Percentiles rank a stretch among this genome's conserved stretches.
Evolutionary conservation across 1,284 basidiomycete species (phyloP).

Genomic region (Ustilago curta): DNA sequence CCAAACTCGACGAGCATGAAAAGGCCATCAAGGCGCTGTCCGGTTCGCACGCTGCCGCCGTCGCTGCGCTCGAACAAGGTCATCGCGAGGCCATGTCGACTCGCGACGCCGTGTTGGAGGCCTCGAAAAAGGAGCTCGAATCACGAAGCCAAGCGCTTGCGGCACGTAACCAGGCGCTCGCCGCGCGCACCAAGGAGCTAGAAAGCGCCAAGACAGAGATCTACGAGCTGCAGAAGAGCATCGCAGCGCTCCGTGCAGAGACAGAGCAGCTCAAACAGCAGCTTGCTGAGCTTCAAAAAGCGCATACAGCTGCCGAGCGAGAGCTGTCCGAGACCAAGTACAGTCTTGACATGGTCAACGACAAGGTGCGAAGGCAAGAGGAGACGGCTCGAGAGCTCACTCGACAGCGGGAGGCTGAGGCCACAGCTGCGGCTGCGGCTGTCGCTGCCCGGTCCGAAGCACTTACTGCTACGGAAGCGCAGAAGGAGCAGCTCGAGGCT

Average conservation of each 20-base stretch:
- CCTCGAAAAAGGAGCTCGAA: conserved; percentile 17
- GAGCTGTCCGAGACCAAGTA: conserved; percentile 45
- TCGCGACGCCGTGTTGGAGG: conserved; percentile 22
- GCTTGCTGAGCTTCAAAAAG: conserved; percentile 30
- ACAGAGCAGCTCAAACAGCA: conserved; percentile 38
- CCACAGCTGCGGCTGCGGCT: conserved; percentile 42
- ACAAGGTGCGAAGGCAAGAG: conserved; percentile 50
- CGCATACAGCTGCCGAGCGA: conserved; percentile 27
- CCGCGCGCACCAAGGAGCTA: conserved; percentile 25
- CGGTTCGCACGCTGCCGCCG: conserved; percentile 16
- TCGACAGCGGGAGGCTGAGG: conserved; percentile 45
- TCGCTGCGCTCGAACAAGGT: conserved; percentile 24
- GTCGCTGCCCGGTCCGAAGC: conserved; percentile 50
- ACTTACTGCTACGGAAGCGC: conserved; percentile 43
- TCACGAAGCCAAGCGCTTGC: conserved; percentile 16
- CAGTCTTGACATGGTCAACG: conserved; percentile 41
- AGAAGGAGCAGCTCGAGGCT: conserved; percentile 46
- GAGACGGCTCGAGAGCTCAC: conserved; percentile 35
- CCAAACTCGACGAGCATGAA: conserved; percentile 23
- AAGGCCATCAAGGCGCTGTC: conserved; percentile 22
- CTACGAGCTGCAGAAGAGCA: conserved; percentile 39
- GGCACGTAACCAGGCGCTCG: conserved; percentile 10
- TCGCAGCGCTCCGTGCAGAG: conserved; percentile 34
- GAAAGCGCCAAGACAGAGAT: conserved; percentile 31
- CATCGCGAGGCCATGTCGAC: conserved; percentile 31